Percentiles rank a stretch among this genome's conserved stretches.
These are phyloP conservation scores for Tetracentron sinense DNA, from an alignment of 164 flowering plant species.

Conservation along the genomic window DNA sequence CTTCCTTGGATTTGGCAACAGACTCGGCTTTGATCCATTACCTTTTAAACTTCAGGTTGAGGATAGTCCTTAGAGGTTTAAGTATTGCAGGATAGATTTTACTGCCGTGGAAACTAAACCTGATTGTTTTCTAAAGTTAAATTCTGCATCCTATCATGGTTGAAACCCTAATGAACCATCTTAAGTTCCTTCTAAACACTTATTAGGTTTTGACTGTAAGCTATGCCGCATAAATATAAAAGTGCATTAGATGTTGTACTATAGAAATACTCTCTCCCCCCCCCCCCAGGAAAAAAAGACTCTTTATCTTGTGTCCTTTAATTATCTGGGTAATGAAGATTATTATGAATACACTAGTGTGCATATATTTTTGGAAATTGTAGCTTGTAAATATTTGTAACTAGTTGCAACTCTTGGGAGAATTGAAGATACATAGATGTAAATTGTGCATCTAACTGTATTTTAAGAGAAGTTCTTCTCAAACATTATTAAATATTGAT, in stretches of 20 bases:
- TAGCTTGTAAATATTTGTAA: too few species aligned
- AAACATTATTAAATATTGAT: not conserved
- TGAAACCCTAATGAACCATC: not conserved
- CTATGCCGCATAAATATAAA: too few species aligned
- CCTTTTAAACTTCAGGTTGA: slow-evolving; percentile 75
- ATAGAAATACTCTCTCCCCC: not conserved
- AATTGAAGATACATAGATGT: not conserved
- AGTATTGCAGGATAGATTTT: not conserved
- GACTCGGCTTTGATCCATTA: slow-evolving; percentile 90
- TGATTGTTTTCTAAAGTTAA: not conserved
- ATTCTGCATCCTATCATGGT: not conserved
- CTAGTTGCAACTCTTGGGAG: not conserved
- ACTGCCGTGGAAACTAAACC: not conserved
- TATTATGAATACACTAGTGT: too few species aligned
- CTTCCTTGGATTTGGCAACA: slow-evolving; percentile 92
- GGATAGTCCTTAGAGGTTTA: slow-evolving; percentile 2
- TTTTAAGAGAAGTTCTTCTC: not conserved
- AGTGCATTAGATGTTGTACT: not conserved
- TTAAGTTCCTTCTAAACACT: not conserved
- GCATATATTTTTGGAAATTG: too few species aligned
- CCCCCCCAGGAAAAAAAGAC: not conserved
- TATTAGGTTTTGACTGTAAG: not conserved
- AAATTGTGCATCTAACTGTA: too few species aligned
- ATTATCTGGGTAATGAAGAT: too few species aligned
- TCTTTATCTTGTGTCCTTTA: too few species aligned